Evolutionary conservation across 495 filamentous ascomycete genomes (phyloP), one percentile per base, ranked within the genome.

Genomic region (Xylaria grammica): DNA sequence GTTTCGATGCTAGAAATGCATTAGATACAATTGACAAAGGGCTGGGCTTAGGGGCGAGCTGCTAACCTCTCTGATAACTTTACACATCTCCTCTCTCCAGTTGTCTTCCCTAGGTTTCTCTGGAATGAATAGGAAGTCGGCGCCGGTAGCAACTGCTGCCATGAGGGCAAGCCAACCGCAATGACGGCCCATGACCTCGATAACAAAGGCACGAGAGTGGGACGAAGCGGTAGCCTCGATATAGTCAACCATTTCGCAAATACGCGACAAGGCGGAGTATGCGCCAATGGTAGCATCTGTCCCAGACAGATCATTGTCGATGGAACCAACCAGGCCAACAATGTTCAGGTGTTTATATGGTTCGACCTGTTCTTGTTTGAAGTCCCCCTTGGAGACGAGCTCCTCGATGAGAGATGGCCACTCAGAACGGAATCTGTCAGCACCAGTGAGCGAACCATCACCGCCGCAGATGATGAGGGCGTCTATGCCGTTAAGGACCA

Each of bases 161-260:
- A 97, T 97, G 49, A 99, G 81, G 46, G 95, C 96, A 54, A 99
- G 81, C 96, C 96, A 99, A 44, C 96, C 96, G 71, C 96, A 99
- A 78, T 98, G 94, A 60, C 96, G 86, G n/a, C 96, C 96, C 96
- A 99, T 99, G 51, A 98, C 96, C 75, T 98, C 96, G 69, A 99
- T 90, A 30, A 99, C 94, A 76, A 99, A 99, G 42, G 96, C 96
- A 67, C 96, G 83, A 60, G 97, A 96, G 78, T 98, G 96, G n/a
- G 92, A 97, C 40, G 88, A 92, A 7, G 96, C 96, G 1, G 96
- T 99, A 34, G 95, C 93, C 75, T 98, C 97, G 66, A 99, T 97
- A 75, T 90, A 92, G 77, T 99, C 96, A 26, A 99, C 90, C 52
- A 92, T 89, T 72, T 97, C 89, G 79, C 95, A 98, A 67, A 99